Evolutionary conservation across 2,329 filamentous ascomycete genomes (phyloP), one percentile per base, ranked within the genome.

Genomic region (Calonectria pauciramosa): DNA sequence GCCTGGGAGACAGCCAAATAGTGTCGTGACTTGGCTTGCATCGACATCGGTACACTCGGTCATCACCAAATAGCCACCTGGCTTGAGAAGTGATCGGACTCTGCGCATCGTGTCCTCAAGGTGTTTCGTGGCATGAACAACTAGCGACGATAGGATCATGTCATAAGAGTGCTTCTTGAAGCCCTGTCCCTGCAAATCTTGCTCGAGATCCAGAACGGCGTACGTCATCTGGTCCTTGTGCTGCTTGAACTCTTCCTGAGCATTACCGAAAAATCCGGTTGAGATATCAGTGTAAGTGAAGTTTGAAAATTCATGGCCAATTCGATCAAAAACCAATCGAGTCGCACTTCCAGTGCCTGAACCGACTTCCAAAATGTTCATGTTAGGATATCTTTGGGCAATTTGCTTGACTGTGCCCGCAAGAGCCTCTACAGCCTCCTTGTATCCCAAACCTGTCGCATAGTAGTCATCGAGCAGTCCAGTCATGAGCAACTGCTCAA

Each of bases 1-100:
- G 4, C 67, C 75, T 1, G 72, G 68, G 1, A 77, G 66, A 1
- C 75, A 69, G 0, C 75, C 75, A 64, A 77, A 75, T 0, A 70
- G 59, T 0, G 71, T 60, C 1, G 56, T 56, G 10, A 68, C 1
- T 16, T 75, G 68, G 0, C 72, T 64, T 5, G 68, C 68, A 0
- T 71, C 66, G 2, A 67, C 64, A 26, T 70, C 66, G 11, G 67
- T 76, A 14, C 65, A 68, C 20, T 77, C 75, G 1, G 74, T 51
- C 3, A 67, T 52, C 0, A 77, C 69, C 0, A 18, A 71, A 1
- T 71, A 69, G 5, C 76, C 56, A 0, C 67, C 67, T 7, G 67
- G 67, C 30, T 60, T 69, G 0, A 69, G 28, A 16, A 69, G 67
- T 0, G 36, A 49, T 14, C 67, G 52, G 4, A 69, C 67, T 28